Base-by-base conservation (phyloP, 306 rosid genomes). In the Pueraria montana region DNA sequence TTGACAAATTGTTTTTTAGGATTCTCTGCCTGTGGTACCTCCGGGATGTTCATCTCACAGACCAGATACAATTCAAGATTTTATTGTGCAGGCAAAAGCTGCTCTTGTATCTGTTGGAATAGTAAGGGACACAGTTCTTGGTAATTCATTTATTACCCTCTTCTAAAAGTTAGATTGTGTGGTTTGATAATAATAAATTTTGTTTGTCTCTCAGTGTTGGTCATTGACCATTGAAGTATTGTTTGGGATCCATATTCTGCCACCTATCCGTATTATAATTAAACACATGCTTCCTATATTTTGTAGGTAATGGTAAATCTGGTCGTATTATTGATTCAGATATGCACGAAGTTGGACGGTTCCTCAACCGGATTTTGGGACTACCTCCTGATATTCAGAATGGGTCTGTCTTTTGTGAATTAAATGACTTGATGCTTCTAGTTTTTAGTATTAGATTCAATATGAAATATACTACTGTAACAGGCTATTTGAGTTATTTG, bases 331-430 rank as follows among this genome's bases (percentile, higher is more conserved):
- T 92, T 87, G 99, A 96, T 81, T 96, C 99, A 18, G 98, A 96
- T 83, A 94, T 91, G 98, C 96, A 94, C 17, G 99, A 96, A 71
- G 97, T 96, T 76, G 98, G 99, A 8, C 94, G 99, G 79, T 96
- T 96, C 84, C 97, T 96, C 85, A 96, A 96, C 87, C 92, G 99
- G 46, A 89, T 96, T 82, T 88, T 96, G 85, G 99, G 99, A 83
- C 84, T 96, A 80, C 92, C 97, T 7, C 99, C 99, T 63, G 93
- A 91, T 64, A 89, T 96, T 86, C 99, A 96, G 80, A 96, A 96
- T 74, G 92, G 94, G 98, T 94, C 78, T 77, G 89, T 71, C 62
- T 80, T 78, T n/a, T 80, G 36, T 73, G 17, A 45, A 77, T 78
- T 79, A 46, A 72, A 76, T 63, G 73, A 24, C 72, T 56, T 11